phyloP scores from a whole-genome alignment of 345 rosid species.

The Rhodamnia argentea region DNA sequence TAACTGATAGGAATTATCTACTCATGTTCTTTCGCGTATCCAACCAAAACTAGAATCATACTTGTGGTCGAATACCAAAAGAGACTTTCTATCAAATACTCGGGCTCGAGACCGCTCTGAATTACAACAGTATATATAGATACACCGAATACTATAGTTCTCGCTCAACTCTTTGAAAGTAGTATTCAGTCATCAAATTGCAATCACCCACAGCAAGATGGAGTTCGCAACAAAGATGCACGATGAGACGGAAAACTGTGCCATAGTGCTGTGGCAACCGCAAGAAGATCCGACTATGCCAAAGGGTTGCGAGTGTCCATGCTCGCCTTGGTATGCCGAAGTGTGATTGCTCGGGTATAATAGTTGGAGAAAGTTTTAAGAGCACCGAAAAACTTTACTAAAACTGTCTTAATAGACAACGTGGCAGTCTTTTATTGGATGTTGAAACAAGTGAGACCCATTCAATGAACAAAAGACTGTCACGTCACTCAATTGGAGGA shows the following conservation, averaged over 20 bases:
- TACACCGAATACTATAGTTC: neutral
- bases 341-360: accelerated
- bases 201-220: neutral
- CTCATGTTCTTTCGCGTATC: neutral
- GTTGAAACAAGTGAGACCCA: neutral
- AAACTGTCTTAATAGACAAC: neutral
- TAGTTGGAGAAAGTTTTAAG: neutral
- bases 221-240: too few species aligned
- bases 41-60: neutral
- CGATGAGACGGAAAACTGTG: neutral
- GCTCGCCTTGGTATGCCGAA: too few species aligned
- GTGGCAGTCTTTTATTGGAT: neutral
- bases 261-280: neutral
- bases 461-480: neutral
- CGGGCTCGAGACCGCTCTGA: neutral
- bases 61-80: neutral
- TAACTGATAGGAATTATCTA: too few species aligned
- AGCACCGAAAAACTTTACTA: neutral
- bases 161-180: neutral
- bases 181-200: neutral
- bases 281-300: neutral
- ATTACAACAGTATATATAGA: neutral
- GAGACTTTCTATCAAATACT: accelerated
- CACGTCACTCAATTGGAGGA: neutral
- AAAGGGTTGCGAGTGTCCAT: too few species aligned